Base-by-base conservation (phyloP, 2,329 filamentous ascomycete species). In the Orbilia ellipsospora region DNA sequence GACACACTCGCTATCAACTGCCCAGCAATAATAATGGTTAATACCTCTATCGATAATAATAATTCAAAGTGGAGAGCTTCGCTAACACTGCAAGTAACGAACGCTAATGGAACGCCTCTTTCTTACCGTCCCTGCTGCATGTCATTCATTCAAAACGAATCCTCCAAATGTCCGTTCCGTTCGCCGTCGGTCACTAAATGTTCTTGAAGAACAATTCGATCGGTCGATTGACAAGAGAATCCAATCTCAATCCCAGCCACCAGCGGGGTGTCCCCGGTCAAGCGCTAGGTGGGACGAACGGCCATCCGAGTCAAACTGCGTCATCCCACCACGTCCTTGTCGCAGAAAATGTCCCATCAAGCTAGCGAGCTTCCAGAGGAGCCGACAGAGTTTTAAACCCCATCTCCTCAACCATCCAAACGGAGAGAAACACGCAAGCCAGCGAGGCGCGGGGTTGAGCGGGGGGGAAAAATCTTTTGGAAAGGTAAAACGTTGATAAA, bases 311-410 rank as follows among this genome's bases (percentile, higher is more conserved):
- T 31, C 56, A 59, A 69, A 13, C 65, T 69, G 65, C 65, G 65
- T 69, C 65, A 69, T 69, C 65, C 65, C 64, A 67, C 57, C 54
- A 23, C 36, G 44, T 26, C 65, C 65, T 40, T 52, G 23, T 31
- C 18, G 42, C 18, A 26, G 28, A 45, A 68, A 50, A 48, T 12
- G 31, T n/a, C 3, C 26, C 20, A 45, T 48, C 44, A 48, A 18
- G 44, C 44, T 15, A 48, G 44, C 8, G 31, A 36, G 31, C 31
- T 6, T 2, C 2, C 31, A 36, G 3, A 10, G 31, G 31, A 36
- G 10, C 31, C 31, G 31, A 36, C 31, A 36, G 31, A 36, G 10
- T 7, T 36, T 36, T 36, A 7, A 7, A 36, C 3, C 3, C 31
- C 5, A 36, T 36, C 31, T 36, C 10, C 5, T 6, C 31, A 36